phyloP scores from a whole-genome alignment of 208 protist genomes.

The Trypanosoma mega region DNA sequence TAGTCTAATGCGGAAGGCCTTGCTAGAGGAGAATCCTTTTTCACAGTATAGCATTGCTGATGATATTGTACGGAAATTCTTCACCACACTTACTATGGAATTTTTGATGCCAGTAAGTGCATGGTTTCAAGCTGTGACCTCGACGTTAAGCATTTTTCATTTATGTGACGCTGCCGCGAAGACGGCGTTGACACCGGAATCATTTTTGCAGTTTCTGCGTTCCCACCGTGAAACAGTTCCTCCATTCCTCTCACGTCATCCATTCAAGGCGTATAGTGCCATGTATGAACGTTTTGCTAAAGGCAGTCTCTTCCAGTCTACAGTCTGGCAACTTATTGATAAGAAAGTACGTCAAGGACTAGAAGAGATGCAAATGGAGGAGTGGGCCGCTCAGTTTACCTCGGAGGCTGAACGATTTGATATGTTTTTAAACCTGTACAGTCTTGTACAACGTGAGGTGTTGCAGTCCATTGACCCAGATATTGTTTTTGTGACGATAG shows the following conservation, averaged over 20 bases:
- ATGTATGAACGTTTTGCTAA: slow-evolving; percentile 80
- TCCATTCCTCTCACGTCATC: slow-evolving; percentile 48
- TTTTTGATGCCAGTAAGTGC: slow-evolving; percentile 72
- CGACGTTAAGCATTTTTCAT: slow-evolving; percentile 49
- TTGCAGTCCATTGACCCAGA: slow-evolving; percentile 66
- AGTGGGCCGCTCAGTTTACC: slow-evolving; percentile 46
- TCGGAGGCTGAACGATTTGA: slow-evolving; percentile 65
- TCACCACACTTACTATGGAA: slow-evolving; percentile 79
- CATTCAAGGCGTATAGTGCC: slow-evolving; percentile 70
- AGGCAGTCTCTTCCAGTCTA: slow-evolving; percentile 65
- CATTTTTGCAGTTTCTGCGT: slow-evolving; percentile 67
- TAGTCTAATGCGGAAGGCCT: no score
- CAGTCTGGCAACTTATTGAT: slow-evolving; percentile 56
- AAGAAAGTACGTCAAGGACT: slow-evolving; percentile 48
- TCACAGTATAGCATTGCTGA: slow-evolving; percentile 75
- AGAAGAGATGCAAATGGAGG: slow-evolving; percentile 51
- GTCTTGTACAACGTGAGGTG: slow-evolving; percentile 57
- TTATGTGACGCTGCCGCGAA: slow-evolving; percentile 53
- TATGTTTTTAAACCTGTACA: slow-evolving; percentile 68
- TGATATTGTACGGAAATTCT: slow-evolving; percentile 83
- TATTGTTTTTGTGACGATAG: slow-evolving; percentile 66
- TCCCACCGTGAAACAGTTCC: slow-evolving; percentile 60
- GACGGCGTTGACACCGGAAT: slow-evolving; percentile 45
- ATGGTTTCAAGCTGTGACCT: slow-evolving; percentile 58
- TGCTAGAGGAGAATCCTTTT: slow-evolving; percentile 20